Evolutionary conservation across 805 yeast genomes (phyloP), one percentile per base, ranked within the genome.

Genomic region (Saturnispora mendoncae): DNA sequence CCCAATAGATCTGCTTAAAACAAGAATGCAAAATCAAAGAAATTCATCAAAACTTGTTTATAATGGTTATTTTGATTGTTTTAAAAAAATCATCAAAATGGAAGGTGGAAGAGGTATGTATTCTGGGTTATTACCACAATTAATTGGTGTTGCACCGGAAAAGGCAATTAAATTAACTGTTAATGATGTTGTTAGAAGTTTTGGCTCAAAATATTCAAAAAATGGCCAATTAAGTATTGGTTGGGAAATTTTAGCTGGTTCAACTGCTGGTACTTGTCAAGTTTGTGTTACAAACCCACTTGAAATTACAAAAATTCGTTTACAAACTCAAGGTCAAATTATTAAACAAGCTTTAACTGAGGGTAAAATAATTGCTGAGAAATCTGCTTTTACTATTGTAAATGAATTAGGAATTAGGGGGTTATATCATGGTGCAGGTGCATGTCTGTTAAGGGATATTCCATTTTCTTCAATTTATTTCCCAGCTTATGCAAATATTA

Each of bases 71-170:
- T 46, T 79, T 19, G 97, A 90, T 59, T 92, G 97, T 64, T 80
- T 88, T 60, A 64, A 69, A 34, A 86, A 87, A 56, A 86, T 88
- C 33, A 47, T 88, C 18, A 63, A 68, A 33, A 69, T 72, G 46
- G 97, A 90, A 65, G 97, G 97, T 39, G 55, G 82, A 37, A 66
- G 69, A 52, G 97, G 97, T 7, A 71, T 90, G 44, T 90, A 90
- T 62, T 81, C 95, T 4, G 98, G 98, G 41, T 68, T 90, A 39
- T 84, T 85, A 8, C 97, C 97, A 14, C 97, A 92, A 64, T 68
- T 90, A 54, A 77, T 92, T 37, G 98, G 98, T 51, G 97, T 90
- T 39, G 97, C 97, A 0, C 98, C 98, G 2, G 98, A 90, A 61
- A 90, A 90, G 68, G 97, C 97, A 33, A 90, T 90, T 55, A 90